Evolutionary conservation across 129 eudicot genomes (phyloP).

Genomic region (Flaveria brownii): DNA sequence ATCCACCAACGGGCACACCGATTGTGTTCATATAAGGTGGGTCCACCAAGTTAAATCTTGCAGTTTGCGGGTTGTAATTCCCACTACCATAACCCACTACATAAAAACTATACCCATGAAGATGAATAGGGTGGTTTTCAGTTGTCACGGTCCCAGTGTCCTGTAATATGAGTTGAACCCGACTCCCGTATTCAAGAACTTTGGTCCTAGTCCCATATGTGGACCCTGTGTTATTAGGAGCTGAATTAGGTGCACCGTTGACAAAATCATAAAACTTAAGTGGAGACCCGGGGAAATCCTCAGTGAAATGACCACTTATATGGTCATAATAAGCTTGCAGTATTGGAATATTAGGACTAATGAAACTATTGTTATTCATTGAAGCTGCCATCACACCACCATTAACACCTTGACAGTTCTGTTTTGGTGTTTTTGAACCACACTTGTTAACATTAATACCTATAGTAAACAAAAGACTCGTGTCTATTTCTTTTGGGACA

Average conservation of each 20-base stretch:
- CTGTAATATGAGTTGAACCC: conserved; percentile 68
- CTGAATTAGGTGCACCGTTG: conserved; percentile 70
- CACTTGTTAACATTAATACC: conserved; percentile 73
- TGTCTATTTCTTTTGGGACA: conserved; percentile 64
- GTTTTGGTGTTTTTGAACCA: conserved; percentile 45
- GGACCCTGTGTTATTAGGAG: conserved; percentile 64
- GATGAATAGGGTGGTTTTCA: conserved; percentile 83
- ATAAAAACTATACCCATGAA: conserved; percentile 76
- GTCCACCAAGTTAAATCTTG: conserved; percentile 62
- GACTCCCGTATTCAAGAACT: conserved; percentile 62
- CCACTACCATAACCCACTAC: conserved; percentile 80
- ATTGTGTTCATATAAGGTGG: conserved; percentile 83
- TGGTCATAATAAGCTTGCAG: conserved; percentile 63
- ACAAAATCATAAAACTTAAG: conserved; percentile 71
- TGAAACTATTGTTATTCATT: conserved; percentile 70
- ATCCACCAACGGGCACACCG: conserved; percentile 86
- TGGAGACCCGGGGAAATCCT: conserved; percentile 69
- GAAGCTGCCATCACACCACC: conserved; percentile 82
- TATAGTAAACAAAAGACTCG: conserved; percentile 64
- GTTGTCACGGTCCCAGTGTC: conserved; percentile 75
- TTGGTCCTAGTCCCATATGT: conserved; percentile 57
- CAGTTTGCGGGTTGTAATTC: conserved; percentile 61
- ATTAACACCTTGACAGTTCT: conserved; percentile 54
- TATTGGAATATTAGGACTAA: conserved; percentile 56
- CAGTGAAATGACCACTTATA: conserved; percentile 47